phyloP scores from a whole-genome alignment of 257 asterid species.

The Nicotiana obtusifolia region DNA sequence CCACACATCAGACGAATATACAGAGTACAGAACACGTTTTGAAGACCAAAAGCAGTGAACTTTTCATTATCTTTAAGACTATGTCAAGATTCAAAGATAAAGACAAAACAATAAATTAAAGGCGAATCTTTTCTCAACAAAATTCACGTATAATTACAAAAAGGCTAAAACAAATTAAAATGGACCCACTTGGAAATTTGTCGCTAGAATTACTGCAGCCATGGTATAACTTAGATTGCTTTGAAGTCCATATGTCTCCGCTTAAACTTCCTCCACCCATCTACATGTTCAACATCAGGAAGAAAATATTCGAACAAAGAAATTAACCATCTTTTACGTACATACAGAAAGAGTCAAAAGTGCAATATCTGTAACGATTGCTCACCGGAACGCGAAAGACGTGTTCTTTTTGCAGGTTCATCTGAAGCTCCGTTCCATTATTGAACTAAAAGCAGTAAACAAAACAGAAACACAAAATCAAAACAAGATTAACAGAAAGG shows the following conservation, averaged over 20 bases:
- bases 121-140: not conserved
- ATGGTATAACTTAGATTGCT: slow-evolving; percentile 36
- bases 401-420: slow-evolving; percentile 27
- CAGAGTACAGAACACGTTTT: not conserved
- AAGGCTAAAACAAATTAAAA: not conserved
- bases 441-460: slow-evolving; percentile 19
- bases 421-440: slow-evolving; percentile 17
- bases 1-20: not conserved
- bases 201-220: slow-evolving; percentile 58
- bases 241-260: slow-evolving; percentile 45
- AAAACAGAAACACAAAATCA: not conserved
- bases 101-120: not conserved
- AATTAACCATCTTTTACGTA: not conserved
- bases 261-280: slow-evolving; percentile 41
- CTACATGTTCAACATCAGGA: slow-evolving; percentile 26
- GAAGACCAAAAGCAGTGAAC: not conserved
- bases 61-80: not conserved
- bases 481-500: not conserved
- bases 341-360: not conserved
- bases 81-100: not conserved
- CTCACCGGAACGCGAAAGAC: slow-evolving; percentile 61
- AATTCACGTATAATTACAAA: not conserved
- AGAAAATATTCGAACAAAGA: not conserved
- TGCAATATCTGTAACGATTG: not conserved
- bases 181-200: slow-evolving; percentile 33